phyloP scores from a whole-genome alignment of 2,329 filamentous ascomycete genomes.

The Lecanoromycetidae sp. region DNA sequence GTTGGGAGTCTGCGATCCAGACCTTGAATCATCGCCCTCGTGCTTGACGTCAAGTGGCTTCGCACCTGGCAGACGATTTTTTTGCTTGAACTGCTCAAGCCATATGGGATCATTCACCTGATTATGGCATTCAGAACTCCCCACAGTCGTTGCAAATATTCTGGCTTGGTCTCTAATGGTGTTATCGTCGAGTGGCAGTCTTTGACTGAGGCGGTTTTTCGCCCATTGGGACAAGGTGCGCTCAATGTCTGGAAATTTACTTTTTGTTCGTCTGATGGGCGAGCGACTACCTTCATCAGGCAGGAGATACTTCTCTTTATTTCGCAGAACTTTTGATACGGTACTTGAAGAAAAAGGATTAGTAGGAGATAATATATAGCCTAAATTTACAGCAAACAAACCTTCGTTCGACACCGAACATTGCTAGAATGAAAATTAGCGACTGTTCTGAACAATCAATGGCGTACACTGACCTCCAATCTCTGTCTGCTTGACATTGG shows the following conservation, averaged over 20 bases:
- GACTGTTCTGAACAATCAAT: conserved; percentile 1
- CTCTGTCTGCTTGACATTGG: conserved; percentile 84
- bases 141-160: conserved; percentile 65
- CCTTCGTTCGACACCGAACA: conserved; percentile 97
- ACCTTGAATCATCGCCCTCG: conserved; percentile 46
- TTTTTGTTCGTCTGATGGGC: conserved; percentile 69
- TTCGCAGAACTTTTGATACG: conserved; percentile 91
- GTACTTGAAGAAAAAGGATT: conserved; percentile 49
- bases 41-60: conserved; percentile 36
- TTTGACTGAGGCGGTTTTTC: conserved; percentile 65
- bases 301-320: conserved; percentile 88
- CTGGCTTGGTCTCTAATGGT: conserved; percentile 73
- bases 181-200: conserved; percentile 61
- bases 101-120: conserved; percentile 63
- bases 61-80: conserved; percentile 52
- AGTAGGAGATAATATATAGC: conserved; percentile 20
- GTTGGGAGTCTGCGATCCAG: conserved; percentile 49
- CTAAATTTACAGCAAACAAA: conserved; percentile 35
- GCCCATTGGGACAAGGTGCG: conserved; percentile 80
- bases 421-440: conserved; percentile 38
- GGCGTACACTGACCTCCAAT: conserved; percentile 58
- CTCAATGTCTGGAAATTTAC: conserved; percentile 83
- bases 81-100: conserved; percentile 93
- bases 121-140: conserved; percentile 57
- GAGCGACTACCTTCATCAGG: conserved; percentile 67